Conservation (phyloP, 441 rosid species). For the Erodium moschatum region DNA sequence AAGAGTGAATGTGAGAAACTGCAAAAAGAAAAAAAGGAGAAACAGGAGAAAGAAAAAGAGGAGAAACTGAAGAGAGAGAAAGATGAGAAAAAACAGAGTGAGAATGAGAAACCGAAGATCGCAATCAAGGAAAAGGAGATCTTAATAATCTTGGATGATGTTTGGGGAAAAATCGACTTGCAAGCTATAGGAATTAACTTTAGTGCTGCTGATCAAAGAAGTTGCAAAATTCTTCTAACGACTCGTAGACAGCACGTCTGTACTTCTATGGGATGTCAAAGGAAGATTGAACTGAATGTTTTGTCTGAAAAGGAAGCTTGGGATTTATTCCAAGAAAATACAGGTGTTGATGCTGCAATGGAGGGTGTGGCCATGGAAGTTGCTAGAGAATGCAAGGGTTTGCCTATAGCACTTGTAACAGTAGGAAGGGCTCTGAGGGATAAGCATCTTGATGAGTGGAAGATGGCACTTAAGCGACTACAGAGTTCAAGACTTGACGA, state of each 20-base stretch:
- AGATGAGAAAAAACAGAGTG: no score
- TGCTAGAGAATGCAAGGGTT: neutral
- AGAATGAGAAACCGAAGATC: no score
- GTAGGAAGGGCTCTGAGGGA: neutral
- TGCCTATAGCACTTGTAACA: neutral
- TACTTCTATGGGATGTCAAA: neutral
- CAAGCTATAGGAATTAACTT: neutral
- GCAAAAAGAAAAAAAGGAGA: no score
- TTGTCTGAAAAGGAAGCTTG: neutral
- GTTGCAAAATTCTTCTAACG: neutral
- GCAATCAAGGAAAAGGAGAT: neutral
- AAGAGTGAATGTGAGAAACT: no score
- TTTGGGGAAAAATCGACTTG: neutral
- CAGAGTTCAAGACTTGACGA: neutral
- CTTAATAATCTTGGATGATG: neutral
- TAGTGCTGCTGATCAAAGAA: neutral
- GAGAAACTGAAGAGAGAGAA: no score
- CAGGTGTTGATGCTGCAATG: neutral
- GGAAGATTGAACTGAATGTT: neutral
- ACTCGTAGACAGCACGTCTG: neutral
- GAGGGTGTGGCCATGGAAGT: neutral
- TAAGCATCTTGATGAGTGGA: neutral
- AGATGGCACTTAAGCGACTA: neutral
- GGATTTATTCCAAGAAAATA: neutral
- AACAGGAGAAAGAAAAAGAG: no score